Base-by-base conservation (phyloP, 768 basidiomycete genomes). In the Russula dissimulans region DNA sequence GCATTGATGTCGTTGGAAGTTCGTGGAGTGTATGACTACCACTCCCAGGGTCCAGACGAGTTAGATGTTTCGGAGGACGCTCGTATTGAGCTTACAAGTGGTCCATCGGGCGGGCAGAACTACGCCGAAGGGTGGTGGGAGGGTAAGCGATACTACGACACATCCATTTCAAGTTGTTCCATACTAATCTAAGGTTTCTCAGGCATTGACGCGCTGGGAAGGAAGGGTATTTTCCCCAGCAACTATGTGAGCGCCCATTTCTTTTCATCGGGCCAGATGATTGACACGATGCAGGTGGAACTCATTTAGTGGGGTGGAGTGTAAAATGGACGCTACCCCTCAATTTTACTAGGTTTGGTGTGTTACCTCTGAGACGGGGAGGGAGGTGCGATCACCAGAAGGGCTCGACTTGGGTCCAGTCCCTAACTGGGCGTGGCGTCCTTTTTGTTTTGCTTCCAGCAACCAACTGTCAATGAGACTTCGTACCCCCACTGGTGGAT, bases 61-160 rank as follows among this genome's bases (percentile, higher is more conserved):
- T 71, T 91, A 10, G 74, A 71, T 55, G 74, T 91, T 41, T 69
- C 70, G 46, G 86, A 81, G 67, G 87, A 86, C 5, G 80, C 84
- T 62, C 65, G 78, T 43, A 72, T 91, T 52, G 81, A 85, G 66
- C 76, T 92, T 61, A 81, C 86, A n/a, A 76, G 73, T 32, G 85
- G 83, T 1, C 75, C 79, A 22, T 71, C 74, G 18, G 85, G 82
- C 22, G 87, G 88, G 17, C 78, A 81, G 69, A 75, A 82, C 66
- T 87, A 85, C 68, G 86, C 80, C 32, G 83, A 87, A 56, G 89
- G 87, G 32, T 92, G 90, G 90, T 91, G 86, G 85, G 89, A 91
- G 83, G 90, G 89, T 84, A 67, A 66, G 75, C 67, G 54, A 15
- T 56, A 26, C 22, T 46, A 11, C 62, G 63, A 26, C 54, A 65